Percentiles rank a stretch among this genome's conserved stretches.
Conservation (phyloP, 2,329 filamentous ascomycete species). For the Alternaria solani region DNA sequence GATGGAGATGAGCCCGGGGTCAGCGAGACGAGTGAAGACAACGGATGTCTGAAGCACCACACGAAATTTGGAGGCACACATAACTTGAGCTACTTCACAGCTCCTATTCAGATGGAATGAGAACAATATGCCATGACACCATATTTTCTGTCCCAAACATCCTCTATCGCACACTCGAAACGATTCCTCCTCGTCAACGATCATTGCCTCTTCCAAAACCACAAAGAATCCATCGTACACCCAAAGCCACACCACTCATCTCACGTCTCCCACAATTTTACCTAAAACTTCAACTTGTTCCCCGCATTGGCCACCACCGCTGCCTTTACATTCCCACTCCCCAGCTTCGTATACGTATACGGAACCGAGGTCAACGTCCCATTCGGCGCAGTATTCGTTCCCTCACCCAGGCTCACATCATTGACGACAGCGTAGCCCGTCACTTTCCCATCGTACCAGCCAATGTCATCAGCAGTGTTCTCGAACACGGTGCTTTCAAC, state of each 20-base stretch:
- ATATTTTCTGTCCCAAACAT: too few species aligned
- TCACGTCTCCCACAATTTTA: neutral
- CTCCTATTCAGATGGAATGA: too few species aligned
- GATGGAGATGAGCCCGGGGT: too few species aligned
- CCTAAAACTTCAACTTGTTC: neutral
- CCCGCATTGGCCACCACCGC: neutral
- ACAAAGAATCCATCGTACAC: too few species aligned
- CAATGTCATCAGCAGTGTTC: conserved; percentile 29
- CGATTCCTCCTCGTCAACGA: too few species aligned
- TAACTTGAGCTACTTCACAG: too few species aligned
- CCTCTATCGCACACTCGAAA: too few species aligned
- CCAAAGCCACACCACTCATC: neutral
- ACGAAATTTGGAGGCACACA: too few species aligned
- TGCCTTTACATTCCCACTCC: neutral
- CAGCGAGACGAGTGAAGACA: too few species aligned
- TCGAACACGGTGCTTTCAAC: conserved; percentile 43
- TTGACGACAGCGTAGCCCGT: conserved; percentile 49
- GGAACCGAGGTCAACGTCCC: conserved; percentile 48
- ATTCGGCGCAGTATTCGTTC: conserved; percentile 39
- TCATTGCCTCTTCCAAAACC: too few species aligned
- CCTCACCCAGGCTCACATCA: conserved; percentile 51
- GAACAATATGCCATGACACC: too few species aligned
- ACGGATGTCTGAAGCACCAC: too few species aligned
- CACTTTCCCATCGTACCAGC: conserved; percentile 45
- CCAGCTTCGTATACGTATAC: conserved; percentile 43